Base-by-base conservation (phyloP, 192 early-diverging fungal genomes). In the Backusella circina region DNA sequence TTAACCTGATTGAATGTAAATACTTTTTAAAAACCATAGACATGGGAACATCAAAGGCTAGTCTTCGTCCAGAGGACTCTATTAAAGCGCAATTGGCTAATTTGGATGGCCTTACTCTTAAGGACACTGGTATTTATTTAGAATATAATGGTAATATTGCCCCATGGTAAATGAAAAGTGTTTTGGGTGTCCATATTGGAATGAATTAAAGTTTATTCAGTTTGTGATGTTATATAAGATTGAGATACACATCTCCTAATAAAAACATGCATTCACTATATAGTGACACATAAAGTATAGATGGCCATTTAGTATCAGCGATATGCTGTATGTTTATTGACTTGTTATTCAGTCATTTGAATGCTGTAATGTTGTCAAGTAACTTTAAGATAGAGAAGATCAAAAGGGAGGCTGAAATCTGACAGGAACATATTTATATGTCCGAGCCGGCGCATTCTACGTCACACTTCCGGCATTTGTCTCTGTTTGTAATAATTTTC, bases 61-160 rank as follows among this genome's bases (percentile, higher is more conserved):
- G 23, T 3, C 36, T 73, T 36, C 21, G 13, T 18, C 13, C 32
- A 38, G 51, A 10, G 3, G 32, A 39, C 32, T 73, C 71, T 15
- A 38, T 73, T 16, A 23, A 36, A 15, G 73, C 68, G 1, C 72
- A 73, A 72, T 38, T 78, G 18, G 32, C 1, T 13, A 30, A 51
- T 3, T 35, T 78, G 30, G 65, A 70, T 32, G 32, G 66, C 1
- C 35, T 67, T 67, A 74, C 65, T 39, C 30, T 71, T 32, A 26
- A 66, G 15, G 50, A 50, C 6, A 74, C 35, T 10, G 77, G 77
- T 57, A 68, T 32, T 28, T 78, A 67, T 30, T 23, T 73, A 5
- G 65, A 78, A 7, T 78, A 69, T 36, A 21, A 64, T 35, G 77
- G 77, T 30, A 28, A 31, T 23, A 67, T 23, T n/a, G 23, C 72